Evolutionary conservation across 139 green algal genomes (phyloP).

Genomic region (Tetratostichococcus sp.): DNA sequence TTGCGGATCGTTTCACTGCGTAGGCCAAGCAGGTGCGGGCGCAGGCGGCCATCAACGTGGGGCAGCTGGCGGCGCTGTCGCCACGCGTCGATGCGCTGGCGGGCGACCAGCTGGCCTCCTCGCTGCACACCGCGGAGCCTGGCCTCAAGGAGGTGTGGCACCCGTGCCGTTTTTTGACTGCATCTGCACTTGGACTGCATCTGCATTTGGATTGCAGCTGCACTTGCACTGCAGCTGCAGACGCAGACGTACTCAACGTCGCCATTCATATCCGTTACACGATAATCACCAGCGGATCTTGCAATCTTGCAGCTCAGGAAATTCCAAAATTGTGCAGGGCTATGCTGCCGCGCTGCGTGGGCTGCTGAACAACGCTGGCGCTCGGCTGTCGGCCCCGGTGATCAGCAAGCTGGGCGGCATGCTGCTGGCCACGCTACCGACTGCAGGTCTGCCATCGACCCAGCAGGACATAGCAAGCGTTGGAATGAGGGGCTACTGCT

Average conservation of each 20-base stretch:
- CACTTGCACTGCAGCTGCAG: too few relatives aligned
- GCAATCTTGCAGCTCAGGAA: too few relatives aligned
- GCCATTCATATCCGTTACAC: too few relatives aligned
- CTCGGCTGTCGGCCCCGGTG: slow-evolving; percentile 42
- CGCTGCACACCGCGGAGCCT: slow-evolving; percentile 7
- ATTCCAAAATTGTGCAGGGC: too few relatives aligned
- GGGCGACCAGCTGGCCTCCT: slow-evolving; percentile 40
- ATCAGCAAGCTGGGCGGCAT: slow-evolving; percentile 27
- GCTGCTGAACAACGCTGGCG: slow-evolving; percentile 47
- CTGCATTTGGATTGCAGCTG: too few relatives aligned
- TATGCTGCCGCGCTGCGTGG: slow-evolving; percentile 72
- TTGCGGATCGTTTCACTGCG: too few relatives aligned
- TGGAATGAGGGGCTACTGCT: too few relatives aligned
- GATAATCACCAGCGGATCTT: too few relatives aligned
- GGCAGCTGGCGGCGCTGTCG: slow-evolving; percentile 64
- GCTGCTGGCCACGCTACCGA: slow-evolving; percentile 27
- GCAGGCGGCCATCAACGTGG: slow-evolving; percentile 75
- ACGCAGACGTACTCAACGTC: too few relatives aligned
- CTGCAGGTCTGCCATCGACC: background rate
- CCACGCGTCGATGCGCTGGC: slow-evolving; percentile 76
- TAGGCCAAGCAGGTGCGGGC: slow-evolving; percentile 28
- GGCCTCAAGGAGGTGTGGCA: slow-evolving; percentile 31
- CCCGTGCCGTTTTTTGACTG: too few relatives aligned
- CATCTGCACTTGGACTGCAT: too few relatives aligned
- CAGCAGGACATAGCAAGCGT: too few relatives aligned